Base-by-base conservation (phyloP, 2,329 filamentous ascomycete species). In the Aspergillus intermedius region DNA sequence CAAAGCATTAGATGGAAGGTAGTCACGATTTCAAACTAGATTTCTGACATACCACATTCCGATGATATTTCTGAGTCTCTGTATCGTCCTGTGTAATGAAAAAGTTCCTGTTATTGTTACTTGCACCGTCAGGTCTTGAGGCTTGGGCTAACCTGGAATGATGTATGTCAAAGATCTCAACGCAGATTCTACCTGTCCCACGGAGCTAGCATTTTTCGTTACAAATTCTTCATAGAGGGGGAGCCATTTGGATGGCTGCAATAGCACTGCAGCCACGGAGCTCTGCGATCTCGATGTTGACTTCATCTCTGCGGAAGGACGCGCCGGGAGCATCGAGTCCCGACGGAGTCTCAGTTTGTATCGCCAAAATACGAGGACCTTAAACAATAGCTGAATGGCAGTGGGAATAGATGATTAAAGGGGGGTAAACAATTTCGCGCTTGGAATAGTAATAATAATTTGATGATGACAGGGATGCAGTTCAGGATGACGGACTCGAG, bases 81-180 rank as follows among this genome's bases (percentile, higher is more conserved):
- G 56, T 71, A 73, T 45, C 70, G 69, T 42, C 70, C 70, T 73
- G 43, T 17, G 21, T 37, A 22, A 30, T 7, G 32, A 40, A 12
- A 40, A 19, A 19, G 17, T 19, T 5, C 9, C 5, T 17, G 37
- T 17, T 37, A 3, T 40, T 19, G 19, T 40, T 40, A 15, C 8
- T 40, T 19, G 43, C 25, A 42, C 7, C 17, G 25, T 42, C 5
- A 45, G 8, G 19, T 17, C 21, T 9, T 21, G 37, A 21, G 46
- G 39, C 28, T 15, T 19, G 13, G 32, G 42, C 54, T 47, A 43
- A 67, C 87, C 91, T 49, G 91, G 93, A 44, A 97, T 93, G 56
- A 98, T 90, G 68, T 98, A 98, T 43, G 91, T 96, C 56, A 98
- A 74, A 23, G 90, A 95, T 35, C 93, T 83, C 63, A 98, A 74